Evolutionary conservation across 140 eudicot genomes (phyloP).

Genomic region (Anethum foeniculum): DNA sequence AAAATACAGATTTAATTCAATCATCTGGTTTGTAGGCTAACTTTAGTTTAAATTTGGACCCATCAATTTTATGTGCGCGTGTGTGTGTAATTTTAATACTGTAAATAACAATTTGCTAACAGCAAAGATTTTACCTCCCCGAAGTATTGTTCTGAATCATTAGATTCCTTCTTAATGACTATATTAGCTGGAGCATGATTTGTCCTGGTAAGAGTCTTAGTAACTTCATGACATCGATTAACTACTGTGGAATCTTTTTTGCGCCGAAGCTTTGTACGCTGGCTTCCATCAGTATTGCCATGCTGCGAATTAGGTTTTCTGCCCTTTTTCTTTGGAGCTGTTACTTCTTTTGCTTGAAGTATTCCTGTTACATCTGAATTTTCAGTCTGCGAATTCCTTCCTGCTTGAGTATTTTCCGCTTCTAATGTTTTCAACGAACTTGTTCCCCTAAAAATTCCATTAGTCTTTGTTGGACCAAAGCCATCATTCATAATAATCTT

Average conservation of each 20-base stretch:
- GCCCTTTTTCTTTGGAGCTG: constrained; percentile 13
- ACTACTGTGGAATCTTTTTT: neutral
- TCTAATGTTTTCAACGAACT: constrained; percentile 10
- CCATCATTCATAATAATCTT: constrained; percentile 7
- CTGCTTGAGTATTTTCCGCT: constrained; percentile 1
- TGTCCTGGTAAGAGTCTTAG: constrained; percentile 12
- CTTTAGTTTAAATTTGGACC: neutral
- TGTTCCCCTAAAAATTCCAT: neutral
- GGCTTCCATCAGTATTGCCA: constrained; percentile 10
- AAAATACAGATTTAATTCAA: neutral
- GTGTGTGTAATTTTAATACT: neutral
- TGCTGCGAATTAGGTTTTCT: constrained; percentile 12
- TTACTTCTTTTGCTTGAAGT: constrained; percentile 7
- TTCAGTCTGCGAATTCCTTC: neutral
- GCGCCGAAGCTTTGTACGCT: neutral
- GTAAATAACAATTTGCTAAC: neutral
- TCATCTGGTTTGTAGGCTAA: neutral
- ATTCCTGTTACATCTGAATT: neutral
- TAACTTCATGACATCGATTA: neutral
- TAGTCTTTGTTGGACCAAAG: constrained; percentile 12
- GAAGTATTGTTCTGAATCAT: constrained; percentile 15
- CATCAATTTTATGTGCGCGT: neutral
- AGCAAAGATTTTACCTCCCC: neutral
- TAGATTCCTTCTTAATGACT: constrained; percentile 25
- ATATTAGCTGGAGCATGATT: constrained; percentile 7